phyloP scores from a whole-genome alignment of 371 early-diverging fungal species.

The Pancytospora epiphaga region DNA sequence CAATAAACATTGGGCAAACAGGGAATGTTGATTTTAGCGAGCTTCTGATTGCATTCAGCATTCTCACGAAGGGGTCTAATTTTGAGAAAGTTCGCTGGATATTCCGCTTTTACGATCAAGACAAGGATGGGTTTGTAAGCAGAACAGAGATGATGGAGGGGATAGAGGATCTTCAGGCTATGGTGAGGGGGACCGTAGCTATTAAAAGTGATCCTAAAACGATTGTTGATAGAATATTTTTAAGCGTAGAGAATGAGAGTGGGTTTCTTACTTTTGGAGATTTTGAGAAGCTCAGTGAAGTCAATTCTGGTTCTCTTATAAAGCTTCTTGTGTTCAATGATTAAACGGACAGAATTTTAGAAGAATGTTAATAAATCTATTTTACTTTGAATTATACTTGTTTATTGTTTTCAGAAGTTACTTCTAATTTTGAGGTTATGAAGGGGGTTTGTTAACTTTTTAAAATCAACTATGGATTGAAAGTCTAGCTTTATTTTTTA shows the following conservation, averaged over 20 bases:
- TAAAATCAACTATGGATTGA: too few relatives aligned
- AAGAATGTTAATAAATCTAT: too few relatives aligned
- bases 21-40: slow-evolving; percentile 49
- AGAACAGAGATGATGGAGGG: slow-evolving; percentile 41
- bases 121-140: slow-evolving; percentile 50
- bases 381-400: too few relatives aligned
- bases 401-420: too few relatives aligned
- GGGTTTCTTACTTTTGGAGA: slow-evolving; percentile 56
- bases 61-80: slow-evolving; percentile 45
- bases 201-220: slow-evolving; percentile 18
- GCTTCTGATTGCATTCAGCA: slow-evolving; percentile 53
- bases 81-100: slow-evolving; percentile 57
- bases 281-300: slow-evolving; percentile 39
- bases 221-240: slow-evolving; percentile 34
- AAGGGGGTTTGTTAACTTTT: too few relatives aligned
- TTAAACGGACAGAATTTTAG: too few relatives aligned
- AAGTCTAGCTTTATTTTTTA: too few relatives aligned
- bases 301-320: slow-evolving; percentile 29
- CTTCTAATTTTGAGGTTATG: too few relatives aligned
- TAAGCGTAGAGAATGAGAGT: slow-evolving; percentile 28
- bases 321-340: slow-evolving; percentile 27
- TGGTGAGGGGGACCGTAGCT: slow-evolving; percentile 39
- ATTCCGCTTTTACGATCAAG: slow-evolving; percentile 57
- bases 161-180: slow-evolving; percentile 35
- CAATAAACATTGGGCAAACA: slow-evolving; percentile 54